Evolutionary conservation across 768 basidiomycete species (phyloP).

Genomic region (Termitomyces sp.): DNA sequence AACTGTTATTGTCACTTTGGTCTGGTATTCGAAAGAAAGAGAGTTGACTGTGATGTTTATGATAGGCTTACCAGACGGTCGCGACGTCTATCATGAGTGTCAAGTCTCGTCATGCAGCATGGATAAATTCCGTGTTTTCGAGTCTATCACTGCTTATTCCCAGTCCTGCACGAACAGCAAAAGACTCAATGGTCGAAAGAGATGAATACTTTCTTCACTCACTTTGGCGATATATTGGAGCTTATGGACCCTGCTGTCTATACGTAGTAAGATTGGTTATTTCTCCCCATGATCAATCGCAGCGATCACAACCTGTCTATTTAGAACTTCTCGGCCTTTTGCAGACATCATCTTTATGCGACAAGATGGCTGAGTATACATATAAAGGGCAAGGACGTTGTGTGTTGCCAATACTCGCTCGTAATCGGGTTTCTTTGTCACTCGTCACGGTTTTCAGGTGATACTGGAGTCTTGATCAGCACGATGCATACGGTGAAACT

Average conservation of each 20-base stretch:
- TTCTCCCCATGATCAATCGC: background rate
- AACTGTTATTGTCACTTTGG: too few species aligned
- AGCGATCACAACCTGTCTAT: background rate
- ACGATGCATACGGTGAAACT: constrained; percentile 75
- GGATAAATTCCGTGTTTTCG: too few species aligned
- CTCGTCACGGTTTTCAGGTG: background rate
- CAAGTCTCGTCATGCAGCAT: too few species aligned
- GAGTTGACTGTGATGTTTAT: too few species aligned
- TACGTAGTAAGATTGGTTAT: background rate
- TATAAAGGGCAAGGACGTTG: background rate
- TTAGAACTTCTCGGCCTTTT: background rate
- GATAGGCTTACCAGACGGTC: too few species aligned
- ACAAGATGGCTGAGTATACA: background rate
- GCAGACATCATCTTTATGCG: background rate
- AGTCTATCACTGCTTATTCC: background rate
- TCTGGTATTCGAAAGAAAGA: too few species aligned
- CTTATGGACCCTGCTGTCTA: too few species aligned
- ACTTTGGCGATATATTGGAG: too few species aligned
- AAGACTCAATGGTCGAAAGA: too few species aligned
- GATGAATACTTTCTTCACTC: too few species aligned
- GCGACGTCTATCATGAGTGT: too few species aligned
- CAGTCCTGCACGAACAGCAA: background rate
- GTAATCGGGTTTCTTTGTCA: background rate
- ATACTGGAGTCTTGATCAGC: constrained; percentile 5
- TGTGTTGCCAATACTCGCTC: background rate